Evolutionary conservation across 352 stramenopile genomes (phyloP), one percentile per base, ranked within the genome.

Genomic region (Phytophthora aleatoria): DNA sequence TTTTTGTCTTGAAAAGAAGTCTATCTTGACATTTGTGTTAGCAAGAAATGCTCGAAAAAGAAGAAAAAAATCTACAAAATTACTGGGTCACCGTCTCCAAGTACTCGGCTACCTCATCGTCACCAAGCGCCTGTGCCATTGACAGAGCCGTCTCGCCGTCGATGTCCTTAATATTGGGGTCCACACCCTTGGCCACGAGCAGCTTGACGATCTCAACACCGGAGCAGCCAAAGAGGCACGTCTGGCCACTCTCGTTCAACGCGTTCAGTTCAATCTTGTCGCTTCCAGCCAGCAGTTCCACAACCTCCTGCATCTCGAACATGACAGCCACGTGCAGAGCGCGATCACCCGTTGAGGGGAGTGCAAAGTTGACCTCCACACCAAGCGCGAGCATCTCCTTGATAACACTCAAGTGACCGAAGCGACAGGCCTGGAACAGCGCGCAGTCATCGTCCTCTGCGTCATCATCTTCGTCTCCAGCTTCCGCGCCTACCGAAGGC

Each of bases 271-370:
- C 52, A 56, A 90, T 73, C 36, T 69, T 57, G 43, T 83, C 69
- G 48, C 71, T 78, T 20, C 68, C 59, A 39, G 87, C 63, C 42
- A 95, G 68, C 35, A 91, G 60, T 61, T 91, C 72, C 26, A 91
- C 85, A n/a, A 95, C 81, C 16, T 90, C 79, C 42, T 90, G 71
- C 79, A 91, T 93, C 57, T 93, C 87, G 52, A 91, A 93, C 79
- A 93, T 93, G 13, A 90, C 76, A 35, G 83, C 84, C 24, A 94
- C 79, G 61, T 94, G 87, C 27, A 95, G 69, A 63, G 85, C 83
- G 30, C 83, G 73, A 60, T 95, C 87, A 8, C 85, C 87, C 3
- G 63, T 82, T 8, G 74, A 77, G 0, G 85, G 83, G 13, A 91
- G 56, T 38, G 78, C 64, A 33, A 88, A 91, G 69, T 92, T 92